Base-by-base conservation (phyloP, 2,329 filamentous ascomycete species). In the Ophiostoma novo-ulmi region DNA sequence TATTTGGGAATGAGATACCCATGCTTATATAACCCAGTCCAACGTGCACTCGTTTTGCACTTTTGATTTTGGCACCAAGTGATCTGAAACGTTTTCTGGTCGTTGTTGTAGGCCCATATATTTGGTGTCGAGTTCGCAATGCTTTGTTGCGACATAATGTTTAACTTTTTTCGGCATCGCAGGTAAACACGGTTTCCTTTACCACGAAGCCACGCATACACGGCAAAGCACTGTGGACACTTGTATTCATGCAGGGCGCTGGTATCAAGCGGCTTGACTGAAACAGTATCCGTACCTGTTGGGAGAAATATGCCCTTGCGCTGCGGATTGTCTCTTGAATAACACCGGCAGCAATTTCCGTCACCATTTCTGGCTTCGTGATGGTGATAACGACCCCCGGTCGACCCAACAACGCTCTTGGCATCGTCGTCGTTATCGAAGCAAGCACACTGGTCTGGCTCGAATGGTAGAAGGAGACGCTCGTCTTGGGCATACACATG, bases 401-500 rank as follows among this genome's bases (percentile, higher is more conserved):
- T 1, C 5, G 44, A 20, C 17, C 17, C 17, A 14, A 7, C 44
- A 17, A 14, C 17, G 44, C 14, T 48, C 17, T 17, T 48, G 17
- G 11, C 17, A 5, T 17, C 17, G 17, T 14, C 6, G 44, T 48
- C 44, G 17, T 48, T 1, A 14, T 48, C 44, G 55, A 22, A 61
- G 26, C 55, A 61, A 61, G 55, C 55, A 31, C n/a, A 61, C n/a
- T 61, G 55, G 6, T 48, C 44, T 48, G 44, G 44, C 44, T 48
- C 44, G 39, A 48, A 48, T 17, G 44, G 44, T 14, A 48, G 13
- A 48, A 48, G 44, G 14, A 48, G 44, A 20, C 44, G 44, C 13
- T 48, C 44, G 13, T 48, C 44, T 48, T 48, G 44, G 44, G 44
- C 44, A 20, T 48, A 14, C 44, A 48, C 17, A 20, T 48, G 44